Conservation (phyloP, 768 basidiomycete species). For the Lactarius hatsudake region DNA sequence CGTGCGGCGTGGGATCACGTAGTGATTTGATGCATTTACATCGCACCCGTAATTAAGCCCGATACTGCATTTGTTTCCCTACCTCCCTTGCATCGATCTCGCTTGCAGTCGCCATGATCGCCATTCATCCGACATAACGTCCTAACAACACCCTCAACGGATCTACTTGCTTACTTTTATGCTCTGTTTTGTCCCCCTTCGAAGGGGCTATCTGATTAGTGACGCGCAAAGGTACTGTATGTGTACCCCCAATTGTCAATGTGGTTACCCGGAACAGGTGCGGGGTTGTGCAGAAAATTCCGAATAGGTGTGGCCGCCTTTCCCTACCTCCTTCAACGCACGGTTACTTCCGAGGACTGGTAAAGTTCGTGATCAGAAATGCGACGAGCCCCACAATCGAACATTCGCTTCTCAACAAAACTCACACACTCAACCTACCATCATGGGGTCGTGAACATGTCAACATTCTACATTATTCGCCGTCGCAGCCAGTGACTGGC, state of each 20-base stretch:
- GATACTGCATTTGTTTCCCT: background rate
- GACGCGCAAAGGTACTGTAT: background rate
- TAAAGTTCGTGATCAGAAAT: background rate
- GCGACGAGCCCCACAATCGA: background rate
- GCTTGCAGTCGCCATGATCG: slow-evolving; percentile 9
- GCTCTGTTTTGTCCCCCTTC: background rate
- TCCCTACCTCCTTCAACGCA: background rate
- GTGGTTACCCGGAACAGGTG: slow-evolving; percentile 3
- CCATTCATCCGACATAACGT: slow-evolving; percentile 3
- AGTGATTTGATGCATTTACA: background rate
- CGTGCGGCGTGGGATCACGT: slow-evolving; percentile 6
- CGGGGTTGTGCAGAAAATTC: background rate
- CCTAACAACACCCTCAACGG: background rate
- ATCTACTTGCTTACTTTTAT: background rate
- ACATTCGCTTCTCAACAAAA: background rate
- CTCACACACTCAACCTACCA: background rate
- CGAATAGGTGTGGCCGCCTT: background rate
- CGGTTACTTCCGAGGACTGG: background rate
- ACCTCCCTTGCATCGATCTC: background rate
- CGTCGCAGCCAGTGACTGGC: background rate
- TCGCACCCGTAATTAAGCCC: background rate
- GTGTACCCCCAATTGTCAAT: background rate
- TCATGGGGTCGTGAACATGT: background rate
- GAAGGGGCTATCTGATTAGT: slow-evolving; percentile 2
- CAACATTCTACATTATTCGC: background rate